These are phyloP conservation scores for Blastobotrys capitulatus DNA, from an alignment of 1,139 yeast genomes.

Conservation along the genomic window DNA sequence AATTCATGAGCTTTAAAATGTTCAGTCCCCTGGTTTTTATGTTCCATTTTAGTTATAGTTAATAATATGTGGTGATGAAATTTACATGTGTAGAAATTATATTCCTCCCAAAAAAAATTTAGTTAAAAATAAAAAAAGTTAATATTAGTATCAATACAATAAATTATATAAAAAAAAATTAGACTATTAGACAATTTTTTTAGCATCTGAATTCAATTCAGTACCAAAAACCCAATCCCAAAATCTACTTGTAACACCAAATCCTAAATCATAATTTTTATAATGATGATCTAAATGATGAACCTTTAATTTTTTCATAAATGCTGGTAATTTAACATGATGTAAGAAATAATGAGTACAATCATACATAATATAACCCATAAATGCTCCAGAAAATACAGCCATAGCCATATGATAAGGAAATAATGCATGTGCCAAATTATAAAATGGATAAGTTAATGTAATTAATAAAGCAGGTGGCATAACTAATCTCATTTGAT, in stretches of 20 bases:
- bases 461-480: conserved; percentile 80
- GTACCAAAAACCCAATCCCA: conserved; percentile 94
- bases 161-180: neutral
- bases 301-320: conserved; percentile 71
- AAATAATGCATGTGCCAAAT: conserved; percentile 50
- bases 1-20: conserved; percentile 48
- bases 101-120: no score
- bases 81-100: neutral
- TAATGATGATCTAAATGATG: conserved; percentile 96
- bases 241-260: conserved; percentile 88
- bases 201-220: conserved; percentile 35
- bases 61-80: neutral
- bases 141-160: neutral
- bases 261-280: conserved; percentile 92
- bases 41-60: conserved; percentile 23
- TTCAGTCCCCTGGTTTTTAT: conserved; percentile 60
- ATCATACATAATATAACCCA: conserved; percentile 90
- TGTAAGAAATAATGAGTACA: conserved; percentile 86
- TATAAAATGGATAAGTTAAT: conserved; percentile 55
- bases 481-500: conserved; percentile 82
- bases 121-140: neutral
- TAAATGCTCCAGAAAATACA: conserved; percentile 88
- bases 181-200: conserved; percentile 11
- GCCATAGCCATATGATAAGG: conserved; percentile 56
- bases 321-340: conserved; percentile 73